phyloP scores from a whole-genome alignment of 495 filamentous ascomycete species.

The Paragyromitra xinjiangensis region DNA sequence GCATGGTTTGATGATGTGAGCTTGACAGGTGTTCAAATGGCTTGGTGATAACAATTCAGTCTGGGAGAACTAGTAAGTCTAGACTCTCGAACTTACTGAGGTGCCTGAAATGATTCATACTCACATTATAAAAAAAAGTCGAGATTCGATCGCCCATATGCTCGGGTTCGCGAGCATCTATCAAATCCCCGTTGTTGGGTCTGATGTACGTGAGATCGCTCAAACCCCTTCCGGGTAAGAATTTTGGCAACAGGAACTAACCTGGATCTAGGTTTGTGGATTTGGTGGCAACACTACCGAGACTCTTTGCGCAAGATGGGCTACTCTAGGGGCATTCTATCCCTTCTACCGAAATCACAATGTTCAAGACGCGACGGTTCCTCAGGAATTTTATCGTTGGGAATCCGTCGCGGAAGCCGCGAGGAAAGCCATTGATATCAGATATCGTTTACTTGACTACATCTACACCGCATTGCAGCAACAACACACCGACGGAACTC shows the following conservation, averaged over 20 bases:
- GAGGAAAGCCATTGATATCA: conserved; percentile 74
- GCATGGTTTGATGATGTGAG: conserved; percentile 43
- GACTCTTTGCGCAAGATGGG: conserved; percentile 84
- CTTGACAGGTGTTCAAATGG: conserved; percentile 79
- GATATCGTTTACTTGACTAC: conserved; percentile 81
- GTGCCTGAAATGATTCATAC: conserved; percentile 15
- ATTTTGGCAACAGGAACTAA: conserved; percentile 16
- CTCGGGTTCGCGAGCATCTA: conserved; percentile 80
- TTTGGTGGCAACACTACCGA: conserved; percentile 78
- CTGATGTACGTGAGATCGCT: conserved; percentile 63
- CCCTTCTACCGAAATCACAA: conserved; percentile 90
- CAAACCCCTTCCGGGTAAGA: conserved; percentile 16
- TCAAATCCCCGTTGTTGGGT: conserved; percentile 85
- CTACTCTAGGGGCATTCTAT: conserved; percentile 78
- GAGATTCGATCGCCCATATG: conserved; percentile 71
- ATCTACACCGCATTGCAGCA: conserved; percentile 78
- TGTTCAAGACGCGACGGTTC: conserved; percentile 59
- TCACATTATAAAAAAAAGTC: conserved; percentile 53
- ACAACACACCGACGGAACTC: conserved; percentile 72
- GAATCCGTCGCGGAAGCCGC: conserved; percentile 72
- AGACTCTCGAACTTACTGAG: conserved; percentile 18
- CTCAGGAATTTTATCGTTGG: conserved; percentile 86
- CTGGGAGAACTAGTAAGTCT: conserved; percentile 72
- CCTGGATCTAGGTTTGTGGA: conserved; percentile 69
- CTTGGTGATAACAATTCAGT: conserved; percentile 81